These are phyloP conservation scores for Amanita inopinata DNA, from an alignment of 768 basidiomycete species.

Conservation along the genomic window DNA sequence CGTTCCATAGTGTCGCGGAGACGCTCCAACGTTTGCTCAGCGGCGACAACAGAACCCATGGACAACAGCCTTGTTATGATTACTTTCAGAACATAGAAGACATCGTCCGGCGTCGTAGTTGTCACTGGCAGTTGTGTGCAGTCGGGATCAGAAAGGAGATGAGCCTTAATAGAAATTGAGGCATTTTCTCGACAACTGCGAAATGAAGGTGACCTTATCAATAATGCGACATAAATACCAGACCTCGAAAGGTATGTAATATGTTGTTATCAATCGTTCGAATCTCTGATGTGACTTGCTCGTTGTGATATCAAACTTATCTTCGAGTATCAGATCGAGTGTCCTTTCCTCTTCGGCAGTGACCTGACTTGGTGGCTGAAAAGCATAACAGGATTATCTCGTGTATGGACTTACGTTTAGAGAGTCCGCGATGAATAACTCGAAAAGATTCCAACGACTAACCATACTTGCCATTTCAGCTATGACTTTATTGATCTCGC, in stretches of 20 bases:
- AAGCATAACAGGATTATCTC: not conserved
- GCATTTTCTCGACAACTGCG: not conserved
- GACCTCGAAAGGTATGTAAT: slow-evolving; percentile 82
- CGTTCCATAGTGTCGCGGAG: slow-evolving; percentile 71
- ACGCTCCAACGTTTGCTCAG: slow-evolving; percentile 49
- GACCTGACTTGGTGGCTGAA: slow-evolving; percentile 7
- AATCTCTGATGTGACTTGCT: slow-evolving; percentile 52
- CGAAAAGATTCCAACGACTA: slow-evolving; percentile 85
- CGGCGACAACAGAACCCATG: slow-evolving; percentile 54
- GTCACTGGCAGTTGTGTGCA: slow-evolving; percentile 47
- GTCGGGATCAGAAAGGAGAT: slow-evolving; percentile 74
- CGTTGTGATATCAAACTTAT: not conserved
- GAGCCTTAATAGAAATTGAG: slow-evolving; percentile 47
- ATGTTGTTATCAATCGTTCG: slow-evolving; percentile 54
- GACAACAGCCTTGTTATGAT: slow-evolving; percentile 72
- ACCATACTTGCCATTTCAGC: slow-evolving; percentile 86
- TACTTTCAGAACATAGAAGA: slow-evolving; percentile 90
- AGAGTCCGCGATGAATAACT: slow-evolving; percentile 14
- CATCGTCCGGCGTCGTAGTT: slow-evolving; percentile 85
- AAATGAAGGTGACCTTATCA: slow-evolving; percentile 54
- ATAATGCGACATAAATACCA: slow-evolving; percentile 87
- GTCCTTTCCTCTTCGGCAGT: slow-evolving; percentile 5
- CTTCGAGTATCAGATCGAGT: slow-evolving; percentile 2
- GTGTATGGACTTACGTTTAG: not conserved
- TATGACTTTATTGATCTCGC: slow-evolving; percentile 87